phyloP scores from a whole-genome alignment of 192 early-diverging fungal species.

The Backusella australiensis region DNA sequence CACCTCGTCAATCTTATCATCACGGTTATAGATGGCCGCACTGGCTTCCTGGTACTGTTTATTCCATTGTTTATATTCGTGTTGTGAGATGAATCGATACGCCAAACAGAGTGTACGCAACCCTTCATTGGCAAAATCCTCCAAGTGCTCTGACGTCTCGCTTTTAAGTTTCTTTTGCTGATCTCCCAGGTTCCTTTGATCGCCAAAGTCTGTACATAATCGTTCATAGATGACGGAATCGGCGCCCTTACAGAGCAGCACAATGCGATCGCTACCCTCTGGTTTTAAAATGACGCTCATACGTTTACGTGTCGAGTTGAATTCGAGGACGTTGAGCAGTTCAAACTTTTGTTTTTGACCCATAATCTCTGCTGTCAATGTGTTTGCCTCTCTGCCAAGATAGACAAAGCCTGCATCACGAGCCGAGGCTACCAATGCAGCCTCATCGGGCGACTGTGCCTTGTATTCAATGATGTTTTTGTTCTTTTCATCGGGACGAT shows the following conservation, averaged over 20 bases:
- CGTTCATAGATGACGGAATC: constrained; percentile 90
- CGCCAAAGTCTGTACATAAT: constrained; percentile 42
- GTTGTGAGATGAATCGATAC: constrained; percentile 69
- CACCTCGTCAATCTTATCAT: constrained; percentile 73
- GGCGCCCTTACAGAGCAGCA: constrained; percentile 92
- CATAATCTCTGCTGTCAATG: constrained; percentile 67
- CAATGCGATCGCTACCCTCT: constrained; percentile 61
- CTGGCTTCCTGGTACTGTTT: constrained; percentile 71
- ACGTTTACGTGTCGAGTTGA: constrained; percentile 92
- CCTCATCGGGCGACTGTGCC: constrained; percentile 94
- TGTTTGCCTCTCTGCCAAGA: constrained; percentile 69
- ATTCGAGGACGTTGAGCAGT: constrained; percentile 78
- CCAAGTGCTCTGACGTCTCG: constrained; percentile 72
- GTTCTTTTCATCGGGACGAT: constrained; percentile 47
- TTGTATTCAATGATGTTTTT: constrained; percentile 73
- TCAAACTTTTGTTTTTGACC: constrained; percentile 67
- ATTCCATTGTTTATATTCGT: constrained; percentile 70
- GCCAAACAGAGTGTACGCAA: constrained; percentile 90
- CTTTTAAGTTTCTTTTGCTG: constrained; percentile 68
- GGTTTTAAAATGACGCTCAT: constrained; percentile 90
- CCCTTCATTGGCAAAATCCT: constrained; percentile 81
- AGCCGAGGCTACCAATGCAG: constrained; percentile 86
- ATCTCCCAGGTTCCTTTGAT: constrained; percentile 36
- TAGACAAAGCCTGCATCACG: constrained; percentile 84
- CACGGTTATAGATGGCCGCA: constrained; percentile 74